Conservation (phyloP, 2,329 filamentous ascomycete genomes). For the Esteya vermicola region DNA sequence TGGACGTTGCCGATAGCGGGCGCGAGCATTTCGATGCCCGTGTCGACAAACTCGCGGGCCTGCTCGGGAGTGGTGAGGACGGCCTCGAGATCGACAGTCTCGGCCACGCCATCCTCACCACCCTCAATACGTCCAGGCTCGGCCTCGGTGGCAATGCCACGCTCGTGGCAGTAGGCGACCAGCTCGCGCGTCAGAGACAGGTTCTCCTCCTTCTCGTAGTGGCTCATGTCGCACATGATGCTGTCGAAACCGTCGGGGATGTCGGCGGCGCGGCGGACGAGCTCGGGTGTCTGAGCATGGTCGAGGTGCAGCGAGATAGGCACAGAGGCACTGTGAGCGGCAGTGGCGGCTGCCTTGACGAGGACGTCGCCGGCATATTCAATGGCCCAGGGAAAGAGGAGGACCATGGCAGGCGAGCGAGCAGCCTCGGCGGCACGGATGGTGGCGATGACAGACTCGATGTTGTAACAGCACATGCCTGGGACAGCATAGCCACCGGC, state of each 20-base stretch:
- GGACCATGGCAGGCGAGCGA: conserved; percentile 50
- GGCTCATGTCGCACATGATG: conserved; percentile 65
- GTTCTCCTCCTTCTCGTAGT: conserved; percentile 59
- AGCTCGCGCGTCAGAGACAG: conserved; percentile 48
- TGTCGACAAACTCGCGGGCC: conserved; percentile 47
- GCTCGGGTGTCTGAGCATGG: conserved; percentile 43
- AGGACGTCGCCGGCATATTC: conserved; percentile 41
- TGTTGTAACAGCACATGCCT: conserved; percentile 45
- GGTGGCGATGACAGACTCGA: conserved; percentile 45
- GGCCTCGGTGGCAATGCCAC: conserved; percentile 55
- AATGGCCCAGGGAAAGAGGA: conserved; percentile 58
- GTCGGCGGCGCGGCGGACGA: conserved; percentile 38
- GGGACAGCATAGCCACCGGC: conserved; percentile 43
- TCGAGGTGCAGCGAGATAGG: conserved; percentile 47
- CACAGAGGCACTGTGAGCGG: conserved; percentile 33
- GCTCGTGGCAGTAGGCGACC: conserved; percentile 46
- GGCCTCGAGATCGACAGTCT: conserved; percentile 47
- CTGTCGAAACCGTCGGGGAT: conserved; percentile 45
- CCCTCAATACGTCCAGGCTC: conserved; percentile 56
- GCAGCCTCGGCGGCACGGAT: conserved; percentile 35
- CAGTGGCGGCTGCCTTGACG: conserved; percentile 34
- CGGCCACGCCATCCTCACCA: conserved; percentile 52
- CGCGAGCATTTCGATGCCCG: conserved; percentile 52
- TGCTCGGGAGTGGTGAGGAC: conserved; percentile 49
- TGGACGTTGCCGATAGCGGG: conserved; percentile 57